Evolutionary conservation across 148 eudicot species (phyloP).

Genomic region (Gaultheria prostrata): DNA sequence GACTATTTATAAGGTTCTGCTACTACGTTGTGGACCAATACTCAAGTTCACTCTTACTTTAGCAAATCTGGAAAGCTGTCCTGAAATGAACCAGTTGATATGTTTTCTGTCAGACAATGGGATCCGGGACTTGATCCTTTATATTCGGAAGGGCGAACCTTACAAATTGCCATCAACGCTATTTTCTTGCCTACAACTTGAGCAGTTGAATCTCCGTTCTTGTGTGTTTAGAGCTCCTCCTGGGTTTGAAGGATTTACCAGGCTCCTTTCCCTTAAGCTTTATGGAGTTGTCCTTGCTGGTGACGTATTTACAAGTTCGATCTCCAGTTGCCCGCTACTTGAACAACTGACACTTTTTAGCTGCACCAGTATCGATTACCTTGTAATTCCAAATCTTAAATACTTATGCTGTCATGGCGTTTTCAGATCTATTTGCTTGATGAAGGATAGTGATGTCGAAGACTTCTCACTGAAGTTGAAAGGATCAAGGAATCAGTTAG

Average conservation of each 20-base stretch:
- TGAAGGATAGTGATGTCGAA: neutral
- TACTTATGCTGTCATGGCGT: neutral
- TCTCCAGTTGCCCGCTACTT: conserved; percentile 13
- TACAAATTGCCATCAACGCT: conserved; percentile 7
- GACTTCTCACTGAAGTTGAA: neutral
- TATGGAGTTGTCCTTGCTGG: neutral
- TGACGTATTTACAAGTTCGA: neutral
- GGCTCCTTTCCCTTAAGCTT: conserved; percentile 2
- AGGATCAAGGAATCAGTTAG: neutral
- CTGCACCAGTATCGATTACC: neutral
- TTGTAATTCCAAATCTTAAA: conserved; percentile 11
- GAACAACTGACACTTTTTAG: neutral
- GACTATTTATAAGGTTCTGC: neutral
- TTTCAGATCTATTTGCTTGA: neutral
- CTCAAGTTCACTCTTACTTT: neutral
- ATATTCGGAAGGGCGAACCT: neutral
- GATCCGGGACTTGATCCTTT: neutral
- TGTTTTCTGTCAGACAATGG: neutral
- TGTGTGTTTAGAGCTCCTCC: conserved; percentile 9
- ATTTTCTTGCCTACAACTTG: neutral
- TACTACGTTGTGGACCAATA: neutral
- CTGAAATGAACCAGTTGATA: neutral
- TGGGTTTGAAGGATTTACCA: conserved; percentile 9
- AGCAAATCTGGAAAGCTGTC: neutral
- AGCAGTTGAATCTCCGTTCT: conserved; percentile 1